These are phyloP conservation scores for Alternaria metachromatica DNA, from an alignment of 2,329 filamentous ascomycete genomes.

Conservation along the genomic window DNA sequence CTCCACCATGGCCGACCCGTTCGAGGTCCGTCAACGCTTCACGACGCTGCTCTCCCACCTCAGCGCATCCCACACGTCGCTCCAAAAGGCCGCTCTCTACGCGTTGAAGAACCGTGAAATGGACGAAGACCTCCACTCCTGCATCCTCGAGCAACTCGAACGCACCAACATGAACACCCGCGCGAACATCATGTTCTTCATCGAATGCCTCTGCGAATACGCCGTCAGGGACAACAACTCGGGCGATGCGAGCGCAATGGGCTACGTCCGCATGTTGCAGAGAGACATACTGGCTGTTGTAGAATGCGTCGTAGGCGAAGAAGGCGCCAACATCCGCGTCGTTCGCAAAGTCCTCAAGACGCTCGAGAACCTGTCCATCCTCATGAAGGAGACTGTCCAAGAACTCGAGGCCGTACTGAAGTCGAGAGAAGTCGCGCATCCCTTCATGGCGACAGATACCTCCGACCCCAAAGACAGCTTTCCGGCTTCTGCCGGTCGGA, in stretches of 20 bases:
- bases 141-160: constrained; percentile 95
- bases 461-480: constrained; percentile 17
- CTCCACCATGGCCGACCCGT: constrained; percentile 77
- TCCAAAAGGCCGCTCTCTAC: constrained; percentile 93
- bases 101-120: constrained; percentile 92
- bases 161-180: constrained; percentile 95
- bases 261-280: constrained; percentile 94
- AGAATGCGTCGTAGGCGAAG: constrained; percentile 90
- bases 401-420: constrained; percentile 86
- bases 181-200: constrained; percentile 99
- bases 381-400: constrained; percentile 74
- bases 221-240: constrained; percentile 76
- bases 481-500: constrained; percentile 20
- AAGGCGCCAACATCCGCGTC: constrained; percentile 89
- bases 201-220: constrained; percentile 91
- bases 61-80: constrained; percentile 86
- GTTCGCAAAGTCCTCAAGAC: constrained; percentile 80
- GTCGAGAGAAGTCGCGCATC: constrained; percentile 67
- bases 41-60: constrained; percentile 87
- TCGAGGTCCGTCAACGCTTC: constrained; percentile 98
- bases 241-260: constrained; percentile 69
- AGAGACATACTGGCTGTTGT: constrained; percentile 90
- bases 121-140: constrained; percentile 96
- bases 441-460: constrained; percentile 22
- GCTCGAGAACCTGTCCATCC: constrained; percentile 72